A percentile compares a stretch with the other conserved stretches of the same genome.
Evolutionary conservation across 176 grass and related monocot species (phyloP).

Genomic region (Triticum urartu): DNA sequence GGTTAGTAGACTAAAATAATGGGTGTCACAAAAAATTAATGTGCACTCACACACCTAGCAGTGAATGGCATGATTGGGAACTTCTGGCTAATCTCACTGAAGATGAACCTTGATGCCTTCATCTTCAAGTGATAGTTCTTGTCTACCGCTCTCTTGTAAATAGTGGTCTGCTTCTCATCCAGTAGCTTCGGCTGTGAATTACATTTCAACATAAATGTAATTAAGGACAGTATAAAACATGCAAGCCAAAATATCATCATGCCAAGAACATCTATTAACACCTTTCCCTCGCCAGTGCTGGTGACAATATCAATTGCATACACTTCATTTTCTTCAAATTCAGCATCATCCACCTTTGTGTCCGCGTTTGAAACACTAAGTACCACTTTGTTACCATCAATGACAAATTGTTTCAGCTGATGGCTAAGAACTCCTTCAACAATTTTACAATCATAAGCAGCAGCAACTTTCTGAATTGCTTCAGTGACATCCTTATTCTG

Average conservation of each 20-base stretch:
- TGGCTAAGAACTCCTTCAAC: constrained; percentile 97
- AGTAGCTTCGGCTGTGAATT: constrained; percentile 71
- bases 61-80: constrained; percentile 98
- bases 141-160: constrained; percentile 96
- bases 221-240: background rate
- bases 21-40: background rate
- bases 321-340: constrained; percentile 99
- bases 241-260: background rate
- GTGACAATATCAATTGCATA: constrained; percentile 98
- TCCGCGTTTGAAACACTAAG: constrained; percentile 84
- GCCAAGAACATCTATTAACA: constrained; percentile 21
- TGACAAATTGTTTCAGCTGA: constrained; percentile 98
- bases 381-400: constrained; percentile 94
- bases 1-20: background rate
- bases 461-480: constrained; percentile 95
- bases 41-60: constrained; percentile 58
- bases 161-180: constrained; percentile 99
- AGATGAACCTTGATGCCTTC: constrained; percentile 98
- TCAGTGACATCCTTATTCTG: constrained; percentile 99
- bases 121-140: constrained; percentile 99
- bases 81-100: constrained; percentile 98
- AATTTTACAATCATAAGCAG: constrained; percentile 97
- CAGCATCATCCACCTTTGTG: constrained; percentile 95
- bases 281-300: constrained; percentile 96
- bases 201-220: background rate